These are phyloP conservation scores for Pseudogymnoascus sp. DNA, from an alignment of 2,329 filamentous ascomycete species.

Conservation along the genomic window DNA sequence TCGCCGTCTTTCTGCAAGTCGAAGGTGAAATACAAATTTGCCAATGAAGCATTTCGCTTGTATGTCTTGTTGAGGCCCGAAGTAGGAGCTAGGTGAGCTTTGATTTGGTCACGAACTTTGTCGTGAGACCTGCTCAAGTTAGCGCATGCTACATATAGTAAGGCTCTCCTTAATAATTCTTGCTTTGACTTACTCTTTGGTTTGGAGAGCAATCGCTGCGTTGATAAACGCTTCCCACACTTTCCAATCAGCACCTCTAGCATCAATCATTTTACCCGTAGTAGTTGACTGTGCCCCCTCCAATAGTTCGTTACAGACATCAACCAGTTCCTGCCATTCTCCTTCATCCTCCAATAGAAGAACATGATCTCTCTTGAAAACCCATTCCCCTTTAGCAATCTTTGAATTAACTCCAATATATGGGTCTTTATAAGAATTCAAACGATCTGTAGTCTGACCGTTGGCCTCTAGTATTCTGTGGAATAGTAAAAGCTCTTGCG, in stretches of 20 bases:
- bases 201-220: conserved; percentile 21
- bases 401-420: conserved; percentile 27
- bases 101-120: conserved; percentile 21
- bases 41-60: conserved; percentile 29
- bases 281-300: conserved; percentile 24
- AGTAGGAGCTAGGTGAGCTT: conserved; percentile 25
- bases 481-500: conserved; percentile 28
- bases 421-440: conserved; percentile 25
- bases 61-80: conserved; percentile 28
- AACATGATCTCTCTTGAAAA: conserved; percentile 27
- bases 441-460: conserved; percentile 21
- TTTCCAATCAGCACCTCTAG: conserved; percentile 27
- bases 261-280: conserved; percentile 22
- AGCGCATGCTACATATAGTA: not conserved
- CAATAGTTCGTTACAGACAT: conserved; percentile 22
- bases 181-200: conserved; percentile 19
- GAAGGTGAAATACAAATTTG: conserved; percentile 11
- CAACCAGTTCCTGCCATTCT: conserved; percentile 25
- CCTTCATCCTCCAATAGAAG: conserved; percentile 19
- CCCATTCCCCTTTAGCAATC: conserved; percentile 29
- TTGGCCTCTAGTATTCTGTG: conserved; percentile 23
- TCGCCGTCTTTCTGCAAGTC: not conserved
- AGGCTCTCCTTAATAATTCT: conserved; percentile 11
- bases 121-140: conserved; percentile 7
- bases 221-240: conserved; percentile 27